phyloP scores from a whole-genome alignment of 108 stramenopile genomes.

The Tribonema minus region DNA sequence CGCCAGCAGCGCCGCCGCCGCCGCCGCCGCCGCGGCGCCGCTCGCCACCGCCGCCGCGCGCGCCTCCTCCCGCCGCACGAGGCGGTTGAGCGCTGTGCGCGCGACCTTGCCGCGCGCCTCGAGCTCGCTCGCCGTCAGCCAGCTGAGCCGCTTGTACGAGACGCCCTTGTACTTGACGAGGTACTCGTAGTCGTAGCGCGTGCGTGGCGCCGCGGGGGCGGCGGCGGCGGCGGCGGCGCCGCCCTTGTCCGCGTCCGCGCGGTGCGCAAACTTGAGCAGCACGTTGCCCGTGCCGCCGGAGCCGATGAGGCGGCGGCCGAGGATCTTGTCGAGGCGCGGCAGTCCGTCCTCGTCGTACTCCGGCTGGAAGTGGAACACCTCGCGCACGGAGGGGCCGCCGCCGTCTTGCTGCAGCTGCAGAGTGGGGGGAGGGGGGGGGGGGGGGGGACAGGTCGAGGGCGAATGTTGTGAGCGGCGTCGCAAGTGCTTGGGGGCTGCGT shows the following conservation, averaged over 20 bases:
- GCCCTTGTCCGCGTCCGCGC: constrained; percentile 42
- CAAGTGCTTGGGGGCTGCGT: no score
- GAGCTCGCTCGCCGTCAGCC: constrained; percentile 74
- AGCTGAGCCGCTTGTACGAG: constrained; percentile 81
- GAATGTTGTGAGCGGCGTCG: background rate
- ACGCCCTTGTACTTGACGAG: constrained; percentile 88
- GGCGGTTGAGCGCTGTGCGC: no score
- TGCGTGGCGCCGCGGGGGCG: background rate
- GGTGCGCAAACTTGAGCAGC: background rate
- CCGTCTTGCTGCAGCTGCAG: constrained; percentile 23
- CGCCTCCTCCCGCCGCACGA: background rate
- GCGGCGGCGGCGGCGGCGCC: constrained; percentile 9
- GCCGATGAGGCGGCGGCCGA: constrained; percentile 76
- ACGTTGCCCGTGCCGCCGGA: constrained; percentile 3
- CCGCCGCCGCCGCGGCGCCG: background rate
- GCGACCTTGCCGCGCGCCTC: constrained; percentile 41
- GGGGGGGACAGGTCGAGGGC: background rate
- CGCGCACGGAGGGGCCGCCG: constrained; percentile 55
- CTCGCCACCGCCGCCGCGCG: background rate
- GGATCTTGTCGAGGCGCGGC: constrained; percentile 74
- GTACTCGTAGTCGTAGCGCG: constrained; percentile 81
- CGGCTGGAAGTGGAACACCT: constrained; percentile 80
- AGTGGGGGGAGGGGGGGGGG: background rate
- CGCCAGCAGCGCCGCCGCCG: background rate
- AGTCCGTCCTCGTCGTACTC: constrained; percentile 81